Evolutionary conservation across 495 filamentous ascomycete species (phyloP), one percentile per base, ranked within the genome.

Genomic region (Neurospora pannonica): DNA sequence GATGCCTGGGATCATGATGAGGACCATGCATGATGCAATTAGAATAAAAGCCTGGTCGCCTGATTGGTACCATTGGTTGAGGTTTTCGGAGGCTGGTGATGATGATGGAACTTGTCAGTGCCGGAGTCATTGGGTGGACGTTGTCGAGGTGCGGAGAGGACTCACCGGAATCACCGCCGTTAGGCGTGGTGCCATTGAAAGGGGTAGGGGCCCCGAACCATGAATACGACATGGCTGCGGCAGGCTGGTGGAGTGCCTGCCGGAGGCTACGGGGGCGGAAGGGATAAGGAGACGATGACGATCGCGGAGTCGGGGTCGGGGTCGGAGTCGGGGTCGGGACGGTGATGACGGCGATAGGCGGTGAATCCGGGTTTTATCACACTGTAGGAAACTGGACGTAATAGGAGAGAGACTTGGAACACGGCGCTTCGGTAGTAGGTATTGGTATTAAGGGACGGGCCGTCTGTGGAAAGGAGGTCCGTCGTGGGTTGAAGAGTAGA

Each of bases 1-100:
- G 84, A 97, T 92, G 73, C 95, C 95, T 17, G 95, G 95, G 76
- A 98, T 85, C 94, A 97, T 97, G 84, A 97, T 83, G 84, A 99
- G 83, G 71, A 99, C 96, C 96, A 99, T 97, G 78, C 92, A 95
- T 72, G 95, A 91, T 69, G 93, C 87, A 46, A 98, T 85, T 78
- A 99, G 89, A 83, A 99, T 98, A 85, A 94, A 99, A 81, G 93
- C 92, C 82, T 87, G 85, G 77, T 89, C 87, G 72, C 87, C 87
- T 4, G 87, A 82, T 72, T 84, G 81, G 78, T 85, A 88, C 94
- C 94, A 95, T 91, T 95, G 94, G 86, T 97, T 97, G 77, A 97
- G 78, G 83, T 94, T 94, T 79, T 93, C 91, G 78, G 79, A 83
- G 74, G 86, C 92, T 94, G 74, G 43, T 36, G 40, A 48, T 8